Evolutionary conservation across 257 asterid genomes (phyloP).

Genomic region (Salvia rosmarinus): DNA sequence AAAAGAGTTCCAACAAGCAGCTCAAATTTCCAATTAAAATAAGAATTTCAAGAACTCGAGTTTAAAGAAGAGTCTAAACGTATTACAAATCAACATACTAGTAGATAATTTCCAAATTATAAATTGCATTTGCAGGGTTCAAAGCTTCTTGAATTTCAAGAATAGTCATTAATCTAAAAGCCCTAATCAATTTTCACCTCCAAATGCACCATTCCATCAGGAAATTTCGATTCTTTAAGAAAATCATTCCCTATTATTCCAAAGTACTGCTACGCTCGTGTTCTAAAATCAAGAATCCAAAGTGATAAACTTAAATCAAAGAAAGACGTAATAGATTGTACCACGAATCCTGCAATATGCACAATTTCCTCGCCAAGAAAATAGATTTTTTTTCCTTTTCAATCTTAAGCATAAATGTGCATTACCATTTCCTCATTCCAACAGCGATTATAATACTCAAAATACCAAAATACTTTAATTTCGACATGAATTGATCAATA

Average conservation of each 20-base stretch:
- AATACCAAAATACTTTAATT: not conserved
- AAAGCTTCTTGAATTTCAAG: not conserved
- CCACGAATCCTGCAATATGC: too few relatives aligned
- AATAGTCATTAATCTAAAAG: not conserved
- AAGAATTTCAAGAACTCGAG: conserved; percentile 18
- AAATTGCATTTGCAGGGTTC: not conserved
- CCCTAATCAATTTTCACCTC: not conserved
- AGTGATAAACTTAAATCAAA: not conserved
- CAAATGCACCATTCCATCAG: not conserved
- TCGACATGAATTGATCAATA: conserved; percentile 5
- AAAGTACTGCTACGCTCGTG: not conserved
- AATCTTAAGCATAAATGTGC: too few relatives aligned
- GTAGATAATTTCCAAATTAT: not conserved
- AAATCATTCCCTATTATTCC: not conserved
- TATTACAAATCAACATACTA: not conserved
- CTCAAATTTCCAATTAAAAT: not conserved
- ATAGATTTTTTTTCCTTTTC: too few relatives aligned
- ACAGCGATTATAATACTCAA: not conserved
- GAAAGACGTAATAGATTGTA: too few relatives aligned
- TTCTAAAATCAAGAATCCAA: not conserved
- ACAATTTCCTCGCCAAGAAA: too few relatives aligned
- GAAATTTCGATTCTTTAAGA: too few relatives aligned
- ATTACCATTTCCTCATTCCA: too few relatives aligned
- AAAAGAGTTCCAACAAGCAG: conserved; percentile 2
- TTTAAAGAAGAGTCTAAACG: not conserved